Base-by-base conservation (phyloP, 2,329 filamentous ascomycete genomes). In the Dothideomycetidae sp. region DNA sequence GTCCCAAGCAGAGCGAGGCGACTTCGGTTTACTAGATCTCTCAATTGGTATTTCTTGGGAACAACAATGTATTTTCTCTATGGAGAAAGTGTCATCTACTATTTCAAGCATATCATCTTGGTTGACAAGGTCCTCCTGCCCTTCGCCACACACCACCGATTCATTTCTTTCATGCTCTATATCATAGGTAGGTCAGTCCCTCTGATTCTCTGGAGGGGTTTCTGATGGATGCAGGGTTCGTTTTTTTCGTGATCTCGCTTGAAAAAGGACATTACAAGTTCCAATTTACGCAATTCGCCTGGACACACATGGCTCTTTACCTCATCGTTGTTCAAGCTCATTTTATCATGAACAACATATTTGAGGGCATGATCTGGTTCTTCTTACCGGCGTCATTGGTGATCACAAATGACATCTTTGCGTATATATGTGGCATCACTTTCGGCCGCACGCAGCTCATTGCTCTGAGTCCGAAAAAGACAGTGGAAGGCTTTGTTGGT, bases 291-390 rank as follows among this genome's bases (percentile, higher is more conserved):
- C 90, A 98, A 61, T 98, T 96, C 53, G 90, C 86, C 37, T 98
- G 90, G 90, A 96, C 90, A 10, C 90, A 98, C 59, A 96, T 98
- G 86, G 90, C 92, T 4, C 73, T 98, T 13, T 96, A 93, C 66
- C 70, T 98, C 52, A 94, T 98, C 52, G 88, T 96, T 28, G 86
- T 93, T 4, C 86, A 98, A 61, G 86, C 90, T 10, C 90, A 98
- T 59, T 98, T 98, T 59, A 84, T 96, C 64, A 96, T 98, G 83
- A 98, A 98, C 71, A 98, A 98, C 61, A 81, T 98, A 47, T 92
- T 98, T 51, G 90, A 98, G 64, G 90, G 90, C 64, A 85, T 98
- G 81, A 93, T 98, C 57, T 98, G 90, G 90, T 96, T 98, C 69
- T 94, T 96, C 71, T 64, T 98, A 31, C 90, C 90, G 5, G 86